Conservation (phyloP, 331 rosid genomes). For the Telfairia occidentalis region DNA sequence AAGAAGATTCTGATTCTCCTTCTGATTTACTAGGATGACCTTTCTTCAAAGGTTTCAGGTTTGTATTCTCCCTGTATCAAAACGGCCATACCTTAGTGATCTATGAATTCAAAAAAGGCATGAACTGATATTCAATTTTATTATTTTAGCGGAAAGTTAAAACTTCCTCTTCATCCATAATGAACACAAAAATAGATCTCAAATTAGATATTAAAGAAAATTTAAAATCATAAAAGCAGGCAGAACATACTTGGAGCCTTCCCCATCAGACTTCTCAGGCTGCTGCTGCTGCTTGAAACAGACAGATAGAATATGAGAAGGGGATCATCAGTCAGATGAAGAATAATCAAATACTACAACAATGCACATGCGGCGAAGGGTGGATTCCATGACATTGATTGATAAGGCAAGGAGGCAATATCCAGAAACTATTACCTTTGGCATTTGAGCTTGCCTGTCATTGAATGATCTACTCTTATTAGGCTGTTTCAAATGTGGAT, state of each 20-base stretch:
- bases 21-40: conserved; percentile 32
- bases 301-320: conserved; percentile 2
- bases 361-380: conserved; percentile 2
- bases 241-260: conserved; percentile 39
- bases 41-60: conserved; percentile 38
- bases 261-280: conserved; percentile 54
- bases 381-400: background rate
- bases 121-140: background rate
- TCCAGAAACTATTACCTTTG: conserved; percentile 32
- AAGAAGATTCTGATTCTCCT: conserved; percentile 55
- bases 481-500: conserved; percentile 36
- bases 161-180: background rate
- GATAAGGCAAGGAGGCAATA: conserved; percentile 12
- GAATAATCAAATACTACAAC: conserved; percentile 12
- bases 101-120: conserved; percentile 9
- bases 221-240: background rate
- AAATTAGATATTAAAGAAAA: background rate
- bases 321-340: conserved; percentile 25
- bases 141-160: background rate
- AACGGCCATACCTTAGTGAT: conserved; percentile 15
- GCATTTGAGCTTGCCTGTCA: conserved; percentile 40
- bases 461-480: conserved; percentile 32
- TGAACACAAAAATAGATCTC: background rate
- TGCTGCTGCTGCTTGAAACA: conserved; percentile 37
- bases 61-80: conserved; percentile 51